Conservation (phyloP, 805 yeast genomes). For the Candida xiaguanensis region DNA sequence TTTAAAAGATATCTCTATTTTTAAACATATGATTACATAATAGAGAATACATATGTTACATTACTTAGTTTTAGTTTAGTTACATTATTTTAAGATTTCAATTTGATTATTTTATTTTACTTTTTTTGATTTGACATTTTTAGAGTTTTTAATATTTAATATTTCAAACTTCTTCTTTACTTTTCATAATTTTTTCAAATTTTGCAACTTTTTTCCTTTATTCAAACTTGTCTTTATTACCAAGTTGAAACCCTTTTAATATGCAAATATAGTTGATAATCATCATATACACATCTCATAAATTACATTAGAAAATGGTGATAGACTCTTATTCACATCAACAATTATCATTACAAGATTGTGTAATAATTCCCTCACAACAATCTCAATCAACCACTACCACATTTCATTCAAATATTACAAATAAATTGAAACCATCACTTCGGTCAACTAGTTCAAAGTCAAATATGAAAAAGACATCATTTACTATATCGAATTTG, state of each 20-base stretch:
- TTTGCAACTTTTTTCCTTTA: not conserved
- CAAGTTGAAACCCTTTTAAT: too few species aligned
- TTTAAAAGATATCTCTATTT: too few species aligned
- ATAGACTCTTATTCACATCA: not conserved
- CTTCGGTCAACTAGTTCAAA: not conserved
- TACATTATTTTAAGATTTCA: too few species aligned
- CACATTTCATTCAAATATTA: not conserved
- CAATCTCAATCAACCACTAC: not conserved
- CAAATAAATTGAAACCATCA: not conserved
- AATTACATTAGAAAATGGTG: not conserved
- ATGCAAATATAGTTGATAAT: not conserved
- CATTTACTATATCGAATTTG: constrained; percentile 10
- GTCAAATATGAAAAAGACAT: constrained; percentile 5
- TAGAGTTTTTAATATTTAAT: too few species aligned
- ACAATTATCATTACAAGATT: not conserved
- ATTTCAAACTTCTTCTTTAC: too few species aligned
- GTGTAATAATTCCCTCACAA: not conserved
- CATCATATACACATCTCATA: not conserved
- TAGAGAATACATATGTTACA: too few species aligned
- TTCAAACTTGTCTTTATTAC: too few species aligned
- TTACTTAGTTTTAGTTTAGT: too few species aligned
- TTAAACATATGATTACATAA: too few species aligned
- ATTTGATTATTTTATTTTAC: too few species aligned
- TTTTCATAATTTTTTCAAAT: too few species aligned
- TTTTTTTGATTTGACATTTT: too few species aligned